Conservation (phyloP, 176 grass and related monocot genomes). For the Tillandsia fasciculata region DNA sequence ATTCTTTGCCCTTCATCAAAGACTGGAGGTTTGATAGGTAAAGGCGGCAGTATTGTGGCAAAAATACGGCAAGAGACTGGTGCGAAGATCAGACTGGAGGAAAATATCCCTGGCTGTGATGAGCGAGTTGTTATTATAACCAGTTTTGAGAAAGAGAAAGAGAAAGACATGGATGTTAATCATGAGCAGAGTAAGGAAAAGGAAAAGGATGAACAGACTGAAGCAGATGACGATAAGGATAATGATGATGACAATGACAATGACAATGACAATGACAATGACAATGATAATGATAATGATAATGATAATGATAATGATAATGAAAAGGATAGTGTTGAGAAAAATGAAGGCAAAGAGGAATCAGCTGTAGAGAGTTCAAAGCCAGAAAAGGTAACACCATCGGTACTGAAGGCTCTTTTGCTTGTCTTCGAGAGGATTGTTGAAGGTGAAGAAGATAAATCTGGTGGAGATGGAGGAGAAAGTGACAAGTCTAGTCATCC, state of each 20-base stretch:
- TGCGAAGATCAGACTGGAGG: constrained; percentile 67
- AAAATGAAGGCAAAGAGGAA: constrained; percentile 25
- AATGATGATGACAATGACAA: constrained; percentile 18
- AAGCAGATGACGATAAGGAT: constrained; percentile 12
- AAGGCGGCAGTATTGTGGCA: constrained; percentile 53
- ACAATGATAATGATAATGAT: constrained; percentile 19
- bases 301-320: background rate
- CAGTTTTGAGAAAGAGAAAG: constrained; percentile 29
- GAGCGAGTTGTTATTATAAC: constrained; percentile 75
- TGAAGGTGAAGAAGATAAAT: constrained; percentile 38
- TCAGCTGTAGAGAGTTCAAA: constrained; percentile 25
- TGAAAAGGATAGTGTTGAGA: constrained; percentile 23
- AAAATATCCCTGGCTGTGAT: constrained; percentile 39
- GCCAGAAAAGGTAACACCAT: constrained; percentile 36
- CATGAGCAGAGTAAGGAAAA: constrained; percentile 18
- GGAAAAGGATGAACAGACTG: constrained; percentile 15
- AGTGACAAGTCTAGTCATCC: constrained; percentile 15
- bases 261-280: constrained; percentile 5
- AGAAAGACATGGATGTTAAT: constrained; percentile 35
- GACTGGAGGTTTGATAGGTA: constrained; percentile 82
- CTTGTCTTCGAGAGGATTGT: constrained; percentile 75
- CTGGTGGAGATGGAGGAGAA: constrained; percentile 22
- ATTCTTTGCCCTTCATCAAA: constrained; percentile 67
- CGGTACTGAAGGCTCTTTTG: constrained; percentile 42
- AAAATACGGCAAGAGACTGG: constrained; percentile 69